phyloP scores from a whole-genome alignment of 352 stramenopile genomes.

The Pythium oligandrum region DNA sequence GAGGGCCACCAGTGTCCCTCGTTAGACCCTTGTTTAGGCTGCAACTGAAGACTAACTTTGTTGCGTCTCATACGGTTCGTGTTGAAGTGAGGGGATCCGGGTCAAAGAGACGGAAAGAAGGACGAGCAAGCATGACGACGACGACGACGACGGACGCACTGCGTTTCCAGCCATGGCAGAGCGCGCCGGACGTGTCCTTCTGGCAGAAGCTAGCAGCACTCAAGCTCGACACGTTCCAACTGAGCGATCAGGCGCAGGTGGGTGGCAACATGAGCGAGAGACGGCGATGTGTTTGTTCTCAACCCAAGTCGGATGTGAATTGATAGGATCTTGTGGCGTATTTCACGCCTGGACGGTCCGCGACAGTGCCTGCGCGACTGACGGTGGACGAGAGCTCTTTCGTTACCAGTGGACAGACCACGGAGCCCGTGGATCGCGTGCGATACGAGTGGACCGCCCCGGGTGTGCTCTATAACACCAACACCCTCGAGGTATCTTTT shows the following conservation, averaged over 20 bases:
- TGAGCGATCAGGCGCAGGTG: conserved; percentile 66
- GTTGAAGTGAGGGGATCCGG: conserved; percentile 12
- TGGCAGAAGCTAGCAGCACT: conserved; percentile 74
- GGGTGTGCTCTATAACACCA: conserved; percentile 75
- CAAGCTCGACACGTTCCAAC: conserved; percentile 81
- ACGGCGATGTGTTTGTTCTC: conserved; percentile 7
- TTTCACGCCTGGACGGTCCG: conserved; percentile 56
- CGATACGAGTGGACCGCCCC: conserved; percentile 76
- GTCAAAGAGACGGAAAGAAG: neutral
- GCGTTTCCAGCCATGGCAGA: conserved; percentile 81
- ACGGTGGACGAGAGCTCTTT: conserved; percentile 77
- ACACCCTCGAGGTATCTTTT: conserved; percentile 73
- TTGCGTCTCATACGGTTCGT: conserved; percentile 8
- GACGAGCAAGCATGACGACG: conserved; percentile 4
- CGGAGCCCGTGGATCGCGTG: conserved; percentile 29
- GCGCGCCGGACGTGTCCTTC: conserved; percentile 75
- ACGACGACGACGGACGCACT: conserved; percentile 22
- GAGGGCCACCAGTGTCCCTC: neutral
- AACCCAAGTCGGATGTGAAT: neutral
- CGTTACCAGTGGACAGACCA: neutral
- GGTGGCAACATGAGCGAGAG: neutral
- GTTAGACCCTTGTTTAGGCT: neutral
- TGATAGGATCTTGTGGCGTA: conserved; percentile 50
- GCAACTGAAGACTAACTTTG: neutral
- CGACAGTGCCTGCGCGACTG: conserved; percentile 61